Base-by-base conservation (phyloP, 2,329 filamentous ascomycete species). In the Cercospora sp. region DNA sequence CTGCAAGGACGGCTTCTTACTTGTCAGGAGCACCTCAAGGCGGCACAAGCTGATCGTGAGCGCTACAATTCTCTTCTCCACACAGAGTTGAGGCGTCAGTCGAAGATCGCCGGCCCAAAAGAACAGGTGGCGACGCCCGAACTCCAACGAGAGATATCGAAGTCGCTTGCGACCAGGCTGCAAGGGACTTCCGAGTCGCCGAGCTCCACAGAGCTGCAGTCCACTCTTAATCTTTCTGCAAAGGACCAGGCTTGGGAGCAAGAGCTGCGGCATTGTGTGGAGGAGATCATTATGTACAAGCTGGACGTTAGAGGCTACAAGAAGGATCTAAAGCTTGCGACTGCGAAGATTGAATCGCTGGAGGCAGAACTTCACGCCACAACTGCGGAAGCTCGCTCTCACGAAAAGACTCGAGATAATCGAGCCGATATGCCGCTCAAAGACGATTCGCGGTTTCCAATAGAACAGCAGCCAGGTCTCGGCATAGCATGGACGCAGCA, bases 201-300 rank as follows among this genome's bases (percentile, higher is more conserved):
- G 5, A 12, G n/a, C 8, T 42, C 16, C 39, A 30, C 9, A 53
- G 51, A 45, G 61, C 53, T 26, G 42, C 13, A 42, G 28, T 48
- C 42, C 63, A 16, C 20, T 10, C 10, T 5, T 0, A 28, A 3
- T n/a, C 13, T n/a, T n/a, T 55, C 48, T 55, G 64, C 42, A 31
- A 55, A 61, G n/a, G 30, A n/a, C 36, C 48, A 57, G 20, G 26
- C 60, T 16, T 70, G 84, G 60, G 74, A 75, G 63, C 66, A 68
- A 51, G 72, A 75, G 53, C 60, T 75, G 7, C 62, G 75, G 58
- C 67, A 75, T 39, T 75, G 71, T 57, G 76, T 83, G 36, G 74
- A 80, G n/a, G 82, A 84, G 59, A 83, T 83, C 64, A 80, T 83
- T 26, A 77, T 82, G 60, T 83, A 83, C 75, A 84, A 83, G 71